These are phyloP conservation scores for Nemania serpens DNA, from an alignment of 2,329 filamentous ascomycete genomes.

Conservation along the genomic window DNA sequence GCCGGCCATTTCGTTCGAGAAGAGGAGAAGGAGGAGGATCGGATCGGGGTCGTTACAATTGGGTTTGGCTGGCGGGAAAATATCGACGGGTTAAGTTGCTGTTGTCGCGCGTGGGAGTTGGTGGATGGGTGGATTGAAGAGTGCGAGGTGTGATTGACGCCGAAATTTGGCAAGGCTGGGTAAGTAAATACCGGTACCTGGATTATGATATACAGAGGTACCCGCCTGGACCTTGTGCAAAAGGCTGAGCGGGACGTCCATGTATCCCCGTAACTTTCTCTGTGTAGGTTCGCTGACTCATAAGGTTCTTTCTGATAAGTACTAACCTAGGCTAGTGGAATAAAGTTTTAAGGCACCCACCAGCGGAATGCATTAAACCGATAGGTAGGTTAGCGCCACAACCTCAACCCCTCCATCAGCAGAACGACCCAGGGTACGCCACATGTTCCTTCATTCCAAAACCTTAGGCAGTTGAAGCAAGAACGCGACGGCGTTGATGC, in stretches of 20 bases:
- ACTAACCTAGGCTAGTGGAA: no score
- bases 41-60: neutral
- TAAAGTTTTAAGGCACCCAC: no score
- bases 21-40: neutral
- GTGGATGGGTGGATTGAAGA: neutral
- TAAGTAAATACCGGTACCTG: no score
- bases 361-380: no score
- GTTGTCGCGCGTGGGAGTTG: conserved; percentile 2
- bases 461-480: no score
- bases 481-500: no score
- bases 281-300: neutral
- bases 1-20: conserved; percentile 55
- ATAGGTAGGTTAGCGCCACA: neutral
- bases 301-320: no score
- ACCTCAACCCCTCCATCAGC: neutral
- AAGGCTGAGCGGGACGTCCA: neutral
- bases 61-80: neutral
- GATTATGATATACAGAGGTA: no score
- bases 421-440: neutral
- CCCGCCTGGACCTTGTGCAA: neutral
- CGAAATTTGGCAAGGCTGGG: conserved; percentile 28
- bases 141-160: conserved; percentile 2
- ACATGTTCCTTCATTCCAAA: no score
- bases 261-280: neutral
- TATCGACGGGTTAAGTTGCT: neutral